Evolutionary conservation across 768 basidiomycete genomes (phyloP).

Genomic region (Kwoniella sp.): DNA sequence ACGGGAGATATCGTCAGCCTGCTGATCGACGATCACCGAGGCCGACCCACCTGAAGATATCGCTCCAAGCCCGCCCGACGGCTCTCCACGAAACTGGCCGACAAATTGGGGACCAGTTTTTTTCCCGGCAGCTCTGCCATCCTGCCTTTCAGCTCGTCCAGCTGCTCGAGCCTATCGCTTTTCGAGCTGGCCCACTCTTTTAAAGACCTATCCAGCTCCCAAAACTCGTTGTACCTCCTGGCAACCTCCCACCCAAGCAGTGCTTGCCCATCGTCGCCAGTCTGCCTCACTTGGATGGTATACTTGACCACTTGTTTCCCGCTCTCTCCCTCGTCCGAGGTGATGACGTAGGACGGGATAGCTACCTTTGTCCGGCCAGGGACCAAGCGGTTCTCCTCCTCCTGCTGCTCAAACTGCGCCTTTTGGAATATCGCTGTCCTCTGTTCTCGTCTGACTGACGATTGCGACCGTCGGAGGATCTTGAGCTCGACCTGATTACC

Average conservation of each 20-base stretch:
- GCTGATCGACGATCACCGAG: background rate
- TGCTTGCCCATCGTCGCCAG: slow-evolving; percentile 65
- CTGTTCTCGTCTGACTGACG: slow-evolving; percentile 74
- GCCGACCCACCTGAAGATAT: slow-evolving; percentile 71
- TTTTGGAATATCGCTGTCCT: slow-evolving; percentile 83
- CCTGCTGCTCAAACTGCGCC: slow-evolving; percentile 88
- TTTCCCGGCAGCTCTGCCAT: slow-evolving; percentile 88
- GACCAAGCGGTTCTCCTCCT: slow-evolving; percentile 78
- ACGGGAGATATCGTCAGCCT: background rate
- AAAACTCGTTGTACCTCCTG: slow-evolving; percentile 90
- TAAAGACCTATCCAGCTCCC: slow-evolving; percentile 78
- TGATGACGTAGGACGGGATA: slow-evolving; percentile 75
- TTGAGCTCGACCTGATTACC: slow-evolving; percentile 82
- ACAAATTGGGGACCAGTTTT: slow-evolving; percentile 79
- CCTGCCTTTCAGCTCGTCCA: slow-evolving; percentile 54
- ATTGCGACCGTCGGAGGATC: slow-evolving; percentile 74
- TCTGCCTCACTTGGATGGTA: slow-evolving; percentile 84
- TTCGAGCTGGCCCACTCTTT: slow-evolving; percentile 56
- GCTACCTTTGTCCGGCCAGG: slow-evolving; percentile 78
- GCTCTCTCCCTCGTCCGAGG: slow-evolving; percentile 60
- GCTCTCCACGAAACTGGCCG: slow-evolving; percentile 79
- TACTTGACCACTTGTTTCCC: slow-evolving; percentile 90
- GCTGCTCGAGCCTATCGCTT: slow-evolving; percentile 53
- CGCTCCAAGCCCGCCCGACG: slow-evolving; percentile 74
- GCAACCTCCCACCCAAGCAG: slow-evolving; percentile 89